Percentiles rank a stretch among this genome's conserved stretches.
phyloP scores from a whole-genome alignment of 495 filamentous ascomycete genomes.

The Delitschia confertaspora region DNA sequence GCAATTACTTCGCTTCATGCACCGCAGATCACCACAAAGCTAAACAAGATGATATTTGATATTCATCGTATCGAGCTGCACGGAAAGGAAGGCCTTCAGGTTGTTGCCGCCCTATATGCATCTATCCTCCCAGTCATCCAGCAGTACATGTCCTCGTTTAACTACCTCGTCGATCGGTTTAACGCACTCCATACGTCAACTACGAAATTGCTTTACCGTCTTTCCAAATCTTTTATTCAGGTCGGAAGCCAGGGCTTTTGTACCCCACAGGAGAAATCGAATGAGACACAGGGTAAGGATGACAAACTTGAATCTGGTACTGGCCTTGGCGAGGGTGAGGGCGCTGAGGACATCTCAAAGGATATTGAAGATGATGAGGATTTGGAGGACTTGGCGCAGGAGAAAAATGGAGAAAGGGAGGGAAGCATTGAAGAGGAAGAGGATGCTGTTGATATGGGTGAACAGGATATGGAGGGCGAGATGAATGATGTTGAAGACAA shows the following conservation, averaged over 20 bases:
- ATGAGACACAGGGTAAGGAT: constrained; percentile 51
- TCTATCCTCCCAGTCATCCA: constrained; percentile 63
- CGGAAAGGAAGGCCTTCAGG: constrained; percentile 2
- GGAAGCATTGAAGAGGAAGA: constrained; percentile 47
- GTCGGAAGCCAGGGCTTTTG: constrained; percentile 84
- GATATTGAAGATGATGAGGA: constrained; percentile 92
- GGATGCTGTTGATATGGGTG: constrained; percentile 90
- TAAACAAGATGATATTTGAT: constrained; percentile 5
- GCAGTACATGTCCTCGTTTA: constrained; percentile 58
- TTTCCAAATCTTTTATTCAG: constrained; percentile 65
- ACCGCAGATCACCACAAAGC: constrained; percentile 4
- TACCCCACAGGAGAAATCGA: constrained; percentile 65
- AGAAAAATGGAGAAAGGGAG: constrained; percentile 37
- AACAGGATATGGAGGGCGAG: constrained; percentile 78
- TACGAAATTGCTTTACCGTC: constrained; percentile 62
- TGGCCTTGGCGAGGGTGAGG: constrained; percentile 91
- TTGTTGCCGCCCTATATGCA: constrained; percentile 43
- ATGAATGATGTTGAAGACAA: constrained; percentile 54
- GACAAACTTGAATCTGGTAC: constrained; percentile 86
- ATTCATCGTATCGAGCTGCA: too few species aligned
- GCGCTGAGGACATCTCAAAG: constrained; percentile 93
- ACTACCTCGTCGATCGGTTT: constrained; percentile 44
- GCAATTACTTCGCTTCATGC: constrained; percentile 12
- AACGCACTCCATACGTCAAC: constrained; percentile 53
- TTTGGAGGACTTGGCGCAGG: constrained; percentile 80